Percentiles rank a stretch among this genome's conserved stretches.
Evolutionary conservation across 1,284 basidiomycete species (phyloP).

Genomic region (Anthracocystis panici-leucophaei): DNA sequence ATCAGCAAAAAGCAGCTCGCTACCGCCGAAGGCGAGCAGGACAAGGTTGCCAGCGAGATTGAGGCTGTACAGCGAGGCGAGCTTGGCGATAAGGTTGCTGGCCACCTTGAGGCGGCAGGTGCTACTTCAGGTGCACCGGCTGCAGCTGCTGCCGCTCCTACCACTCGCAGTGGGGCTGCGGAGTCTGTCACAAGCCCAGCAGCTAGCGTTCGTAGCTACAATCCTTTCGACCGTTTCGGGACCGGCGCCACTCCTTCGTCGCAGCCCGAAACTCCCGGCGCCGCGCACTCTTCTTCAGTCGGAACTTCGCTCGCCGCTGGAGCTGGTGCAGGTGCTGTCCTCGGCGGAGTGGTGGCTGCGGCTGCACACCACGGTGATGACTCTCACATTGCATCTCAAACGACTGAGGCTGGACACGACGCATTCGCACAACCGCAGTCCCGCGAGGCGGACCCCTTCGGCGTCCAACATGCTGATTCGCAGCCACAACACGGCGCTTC

Average conservation of each 20-base stretch:
- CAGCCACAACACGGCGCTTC: slow-evolving; percentile 16
- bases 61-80: slow-evolving; percentile 71
- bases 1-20: slow-evolving; percentile 94
- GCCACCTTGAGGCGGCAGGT: slow-evolving; percentile 51
- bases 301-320: slow-evolving; percentile 61
- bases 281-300: slow-evolving; percentile 21
- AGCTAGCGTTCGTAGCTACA: slow-evolving; percentile 79
- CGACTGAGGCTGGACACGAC: not conserved
- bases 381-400: slow-evolving; percentile 3
- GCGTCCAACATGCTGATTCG: slow-evolving; percentile 27
- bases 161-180: slow-evolving; percentile 13
- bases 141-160: slow-evolving; percentile 57
- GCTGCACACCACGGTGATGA: slow-evolving; percentile 42
- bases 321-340: slow-evolving; percentile 61
- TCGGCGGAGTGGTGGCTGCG: slow-evolving; percentile 64
- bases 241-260: slow-evolving; percentile 10
- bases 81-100: slow-evolving; percentile 70
- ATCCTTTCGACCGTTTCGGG: slow-evolving; percentile 86
- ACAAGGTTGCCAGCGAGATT: slow-evolving; percentile 78
- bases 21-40: slow-evolving; percentile 83
- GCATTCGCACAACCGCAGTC: slow-evolving; percentile 13
- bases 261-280: slow-evolving; percentile 23
- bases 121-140: slow-evolving; percentile 11
- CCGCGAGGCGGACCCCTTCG: slow-evolving; percentile 54
- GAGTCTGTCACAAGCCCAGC: slow-evolving; percentile 67